phyloP scores from a whole-genome alignment of 2,329 filamentous ascomycete genomes.

The Fusarium abutilonis region DNA sequence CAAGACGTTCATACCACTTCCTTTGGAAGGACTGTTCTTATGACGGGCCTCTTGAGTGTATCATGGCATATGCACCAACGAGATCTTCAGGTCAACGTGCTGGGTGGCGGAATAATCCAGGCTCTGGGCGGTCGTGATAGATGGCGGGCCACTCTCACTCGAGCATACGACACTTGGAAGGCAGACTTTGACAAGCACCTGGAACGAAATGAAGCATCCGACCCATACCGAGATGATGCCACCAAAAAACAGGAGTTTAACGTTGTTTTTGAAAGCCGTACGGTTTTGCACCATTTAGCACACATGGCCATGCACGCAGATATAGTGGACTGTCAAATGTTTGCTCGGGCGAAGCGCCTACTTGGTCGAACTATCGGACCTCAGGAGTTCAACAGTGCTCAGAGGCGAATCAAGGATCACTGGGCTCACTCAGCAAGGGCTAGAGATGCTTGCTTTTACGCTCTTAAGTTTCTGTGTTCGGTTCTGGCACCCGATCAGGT shows the following conservation, averaged over 20 bases:
- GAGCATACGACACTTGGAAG: conserved; percentile 94
- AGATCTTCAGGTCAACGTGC: conserved; percentile 88
- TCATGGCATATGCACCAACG: conserved; percentile 98
- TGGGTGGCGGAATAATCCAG: conserved; percentile 76
- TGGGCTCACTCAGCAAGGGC: conserved; percentile 93
- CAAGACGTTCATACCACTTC: conserved; percentile 89
- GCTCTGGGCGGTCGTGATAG: conserved; percentile 88
- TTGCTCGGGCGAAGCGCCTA: conserved; percentile 84
- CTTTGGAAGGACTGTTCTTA: conserved; percentile 91
- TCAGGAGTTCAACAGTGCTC: conserved; percentile 81
- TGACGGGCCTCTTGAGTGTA: conserved; percentile 92
- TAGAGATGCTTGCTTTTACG: conserved; percentile 91
- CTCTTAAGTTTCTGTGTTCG: conserved; percentile 86
- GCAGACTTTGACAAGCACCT: conserved; percentile 87
- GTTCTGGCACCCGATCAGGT: conserved; percentile 71
- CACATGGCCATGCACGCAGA: conserved; percentile 99
- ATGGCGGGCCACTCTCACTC: conserved; percentile 85
- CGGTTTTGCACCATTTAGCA: conserved; percentile 89
- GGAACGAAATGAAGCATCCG: conserved; percentile 64
- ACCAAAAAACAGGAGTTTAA: conserved; percentile 70
- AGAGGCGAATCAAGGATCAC: conserved; percentile 82
- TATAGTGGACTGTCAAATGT: conserved; percentile 97
- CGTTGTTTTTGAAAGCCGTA: conserved; percentile 83
- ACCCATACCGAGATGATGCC: conserved; percentile 66
- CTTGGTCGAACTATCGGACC: conserved; percentile 86